Evolutionary conservation across 257 asterid species (phyloP).

Genomic region (Nicotiana tabacum): DNA sequence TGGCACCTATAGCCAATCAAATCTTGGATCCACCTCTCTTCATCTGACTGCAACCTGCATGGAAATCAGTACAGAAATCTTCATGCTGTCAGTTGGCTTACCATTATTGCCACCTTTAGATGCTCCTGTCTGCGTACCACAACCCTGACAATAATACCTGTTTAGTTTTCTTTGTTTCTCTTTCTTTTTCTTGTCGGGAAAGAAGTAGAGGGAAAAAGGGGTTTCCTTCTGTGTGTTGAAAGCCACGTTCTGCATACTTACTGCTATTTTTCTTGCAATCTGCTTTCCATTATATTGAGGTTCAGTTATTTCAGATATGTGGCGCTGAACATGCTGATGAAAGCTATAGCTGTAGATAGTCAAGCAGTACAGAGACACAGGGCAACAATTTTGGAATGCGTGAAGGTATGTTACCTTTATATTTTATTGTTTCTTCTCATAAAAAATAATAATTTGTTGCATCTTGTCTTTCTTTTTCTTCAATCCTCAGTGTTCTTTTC

Average conservation of each 20-base stretch:
- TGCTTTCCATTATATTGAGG: slow-evolving; percentile 27
- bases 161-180: not conserved
- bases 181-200: no score
- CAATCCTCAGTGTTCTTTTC: not conserved
- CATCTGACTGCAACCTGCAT: not conserved
- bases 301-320: slow-evolving; percentile 65
- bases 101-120: not conserved
- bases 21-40: not conserved
- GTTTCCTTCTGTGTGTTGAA: not conserved
- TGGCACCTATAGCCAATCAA: no score
- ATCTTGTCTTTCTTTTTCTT: not conserved
- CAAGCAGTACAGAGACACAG: slow-evolving; percentile 99
- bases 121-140: not conserved
- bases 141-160: not conserved
- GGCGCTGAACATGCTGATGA: slow-evolving; percentile 97
- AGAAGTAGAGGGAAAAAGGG: not conserved
- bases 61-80: not conserved
- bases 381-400: slow-evolving; percentile 91
- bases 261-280: not conserved
- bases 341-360: slow-evolving; percentile 82
- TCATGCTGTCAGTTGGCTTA: not conserved
- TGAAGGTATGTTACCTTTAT: slow-evolving; percentile 52
- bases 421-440: not conserved
- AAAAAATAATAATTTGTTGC: not conserved
- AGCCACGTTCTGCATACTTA: not conserved